phyloP scores from a whole-genome alignment of 129 eudicot species.

The Oenanthe sinensis region DNA sequence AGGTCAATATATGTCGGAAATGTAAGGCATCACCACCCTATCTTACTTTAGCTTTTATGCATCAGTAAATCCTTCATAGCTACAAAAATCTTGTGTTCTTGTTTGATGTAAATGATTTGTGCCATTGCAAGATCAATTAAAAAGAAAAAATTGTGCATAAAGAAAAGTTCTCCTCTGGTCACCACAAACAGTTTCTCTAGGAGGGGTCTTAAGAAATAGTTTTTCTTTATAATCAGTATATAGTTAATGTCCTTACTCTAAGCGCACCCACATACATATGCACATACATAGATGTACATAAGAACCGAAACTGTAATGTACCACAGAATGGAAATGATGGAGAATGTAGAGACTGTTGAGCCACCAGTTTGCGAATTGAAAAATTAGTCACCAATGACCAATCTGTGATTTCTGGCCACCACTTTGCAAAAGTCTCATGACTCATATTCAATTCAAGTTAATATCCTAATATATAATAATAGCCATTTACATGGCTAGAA shows the following conservation, averaged over 20 bases:
- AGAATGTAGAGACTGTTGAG: not conserved
- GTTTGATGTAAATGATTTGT: not conserved
- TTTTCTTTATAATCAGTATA: not conserved
- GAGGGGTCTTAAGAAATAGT: not conserved
- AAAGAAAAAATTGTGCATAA: not conserved
- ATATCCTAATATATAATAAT: no score
- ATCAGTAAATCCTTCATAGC: not conserved
- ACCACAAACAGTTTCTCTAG: not conserved
- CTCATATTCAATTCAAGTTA: not conserved
- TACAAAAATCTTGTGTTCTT: not conserved
- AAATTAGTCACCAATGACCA: not conserved
- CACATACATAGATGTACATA: not conserved
- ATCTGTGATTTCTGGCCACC: not conserved
- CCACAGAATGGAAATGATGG: not conserved
- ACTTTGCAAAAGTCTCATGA: not conserved
- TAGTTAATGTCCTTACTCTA: not conserved
- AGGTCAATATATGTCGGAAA: constrained; percentile 89
- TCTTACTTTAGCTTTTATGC: constrained; percentile 11
- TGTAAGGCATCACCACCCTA: constrained; percentile 54
- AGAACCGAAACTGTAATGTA: not conserved
- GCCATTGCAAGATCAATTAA: not conserved
- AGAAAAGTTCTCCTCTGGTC: not conserved
- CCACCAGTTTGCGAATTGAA: not conserved
- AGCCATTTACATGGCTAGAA: not conserved
- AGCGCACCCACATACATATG: not conserved